phyloP scores from a whole-genome alignment of 257 asterid species.

The Cordia subcordata region DNA sequence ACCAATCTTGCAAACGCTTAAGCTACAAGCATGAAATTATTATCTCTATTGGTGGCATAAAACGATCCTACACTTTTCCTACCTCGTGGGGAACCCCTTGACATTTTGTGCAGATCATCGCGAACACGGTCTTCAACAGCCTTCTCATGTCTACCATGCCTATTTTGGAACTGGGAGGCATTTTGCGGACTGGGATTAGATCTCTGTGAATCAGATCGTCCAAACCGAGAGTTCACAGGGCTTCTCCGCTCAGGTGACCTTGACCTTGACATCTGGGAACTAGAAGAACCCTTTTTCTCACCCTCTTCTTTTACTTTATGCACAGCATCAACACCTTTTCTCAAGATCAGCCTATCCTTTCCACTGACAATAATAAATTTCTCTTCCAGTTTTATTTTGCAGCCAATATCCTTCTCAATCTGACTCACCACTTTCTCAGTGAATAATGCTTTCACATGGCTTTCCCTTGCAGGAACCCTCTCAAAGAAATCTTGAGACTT shows the following conservation, averaged over 20 bases:
- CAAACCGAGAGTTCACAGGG: constrained; percentile 62
- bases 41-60: constrained; percentile 2
- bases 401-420: constrained; percentile 90
- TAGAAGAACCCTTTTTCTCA: constrained; percentile 51
- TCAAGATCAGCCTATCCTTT: constrained; percentile 85
- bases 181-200: constrained; percentile 62
- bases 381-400: constrained; percentile 87
- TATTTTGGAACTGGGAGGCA: constrained; percentile 42
- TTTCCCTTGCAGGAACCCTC: constrained; percentile 91
- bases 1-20: constrained; percentile 3
- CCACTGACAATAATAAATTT: constrained; percentile 95
- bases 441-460: constrained; percentile 82
- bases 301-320: constrained; percentile 76
- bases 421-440: constrained; percentile 71
- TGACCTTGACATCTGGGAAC: constrained; percentile 55
- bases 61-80: constrained; percentile 28
- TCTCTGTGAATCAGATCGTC: constrained; percentile 57
- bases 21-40: constrained; percentile 11
- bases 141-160: constrained; percentile 68
- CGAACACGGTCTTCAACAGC: constrained; percentile 67
- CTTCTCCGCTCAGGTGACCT: constrained; percentile 81
- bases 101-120: constrained; percentile 60
- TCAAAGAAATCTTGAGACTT: constrained; percentile 97
- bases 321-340: constrained; percentile 89
- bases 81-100: constrained; percentile 84